Evolutionary conservation across 768 basidiomycete species (phyloP).

Genomic region (Lentinus brumalis): DNA sequence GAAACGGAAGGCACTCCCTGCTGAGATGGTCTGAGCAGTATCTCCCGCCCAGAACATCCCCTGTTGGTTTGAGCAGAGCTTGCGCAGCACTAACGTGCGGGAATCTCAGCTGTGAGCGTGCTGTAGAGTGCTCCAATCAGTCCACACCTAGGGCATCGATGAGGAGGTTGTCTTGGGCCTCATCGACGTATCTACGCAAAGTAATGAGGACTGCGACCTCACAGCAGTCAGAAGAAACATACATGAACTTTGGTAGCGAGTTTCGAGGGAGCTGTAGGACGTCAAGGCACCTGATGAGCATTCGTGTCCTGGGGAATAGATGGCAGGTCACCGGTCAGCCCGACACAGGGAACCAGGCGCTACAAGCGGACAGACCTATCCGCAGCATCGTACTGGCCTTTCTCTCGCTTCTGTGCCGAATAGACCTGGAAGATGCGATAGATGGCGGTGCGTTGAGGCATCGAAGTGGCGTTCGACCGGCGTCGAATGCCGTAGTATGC

Average conservation of each 20-base stretch:
- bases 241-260: too few relatives aligned
- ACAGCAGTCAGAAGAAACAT: too few relatives aligned
- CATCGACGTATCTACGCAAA: slow-evolving; percentile 62
- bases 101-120: background rate
- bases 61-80: slow-evolving; percentile 62
- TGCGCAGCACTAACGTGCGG: slow-evolving; percentile 53
- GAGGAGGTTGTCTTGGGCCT: slow-evolving; percentile 72
- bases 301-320: background rate
- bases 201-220: too few relatives aligned
- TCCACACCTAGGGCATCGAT: slow-evolving; percentile 62
- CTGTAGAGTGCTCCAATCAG: background rate
- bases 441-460: slow-evolving; percentile 45
- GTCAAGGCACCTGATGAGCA: slow-evolving; percentile 41
- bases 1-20: slow-evolving; percentile 73
- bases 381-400: slow-evolving; percentile 52
- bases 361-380: slow-evolving; percentile 49
- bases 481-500: slow-evolving; percentile 49
- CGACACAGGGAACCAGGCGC: background rate
- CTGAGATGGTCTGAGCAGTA: slow-evolving; percentile 76
- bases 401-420: slow-evolving; percentile 41
- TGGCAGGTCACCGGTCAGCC: background rate
- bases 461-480: slow-evolving; percentile 43
- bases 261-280: background rate
- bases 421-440: slow-evolving; percentile 60
- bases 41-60: slow-evolving; percentile 82